Percentiles rank a stretch among this genome's conserved stretches.
Evolutionary conservation across 2,329 filamentous ascomycete genomes (phyloP).

Genomic region (Exophiala dermatitidis): DNA sequence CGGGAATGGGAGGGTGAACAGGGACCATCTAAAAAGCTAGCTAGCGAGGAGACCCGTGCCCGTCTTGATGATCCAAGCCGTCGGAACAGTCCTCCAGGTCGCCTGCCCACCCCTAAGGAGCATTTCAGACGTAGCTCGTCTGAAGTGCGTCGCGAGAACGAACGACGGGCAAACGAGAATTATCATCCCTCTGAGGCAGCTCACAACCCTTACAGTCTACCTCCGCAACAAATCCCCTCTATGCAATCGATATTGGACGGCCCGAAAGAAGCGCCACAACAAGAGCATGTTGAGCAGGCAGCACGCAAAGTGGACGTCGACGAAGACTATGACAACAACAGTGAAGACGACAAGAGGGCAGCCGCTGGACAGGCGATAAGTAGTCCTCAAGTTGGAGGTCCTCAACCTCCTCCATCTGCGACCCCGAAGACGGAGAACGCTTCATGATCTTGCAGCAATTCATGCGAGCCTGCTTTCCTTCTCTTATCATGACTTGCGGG

Average conservation of each 20-base stretch:
- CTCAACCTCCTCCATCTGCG: conserved; percentile 10
- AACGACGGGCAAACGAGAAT: conserved; percentile 65
- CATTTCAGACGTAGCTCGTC: conserved; percentile 69
- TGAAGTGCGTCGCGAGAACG: conserved; percentile 55
- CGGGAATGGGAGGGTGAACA: conserved; percentile 90
- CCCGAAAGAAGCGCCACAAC: conserved; percentile 48
- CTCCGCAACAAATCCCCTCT: conserved; percentile 48
- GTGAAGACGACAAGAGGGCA: conserved; percentile 64
- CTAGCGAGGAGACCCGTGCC: conserved; percentile 79
- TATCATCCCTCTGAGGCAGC: conserved; percentile 92
- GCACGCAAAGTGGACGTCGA: conserved; percentile 95
- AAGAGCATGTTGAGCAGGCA: conserved; percentile 65
- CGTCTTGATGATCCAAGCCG: conserved; percentile 79
- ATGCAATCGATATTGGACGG: conserved; percentile 51
- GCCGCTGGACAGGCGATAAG: conserved; percentile 8
- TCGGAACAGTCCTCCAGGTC: conserved; percentile 54
- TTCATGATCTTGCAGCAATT: not conserved
- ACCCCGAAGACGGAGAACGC: conserved; percentile 21
- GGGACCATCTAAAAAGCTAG: conserved; percentile 65
- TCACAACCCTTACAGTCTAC: conserved; percentile 65
- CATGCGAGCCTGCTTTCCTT: not conserved
- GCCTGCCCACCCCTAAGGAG: conserved; percentile 58
- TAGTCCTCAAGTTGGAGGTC: conserved; percentile 16
- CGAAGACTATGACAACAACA: conserved; percentile 94
- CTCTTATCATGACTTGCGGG: not conserved